A percentile compares a stretch with the other conserved stretches of the same genome.
phyloP scores from a whole-genome alignment of 345 rosid species.

The Syzygium aqueum region DNA sequence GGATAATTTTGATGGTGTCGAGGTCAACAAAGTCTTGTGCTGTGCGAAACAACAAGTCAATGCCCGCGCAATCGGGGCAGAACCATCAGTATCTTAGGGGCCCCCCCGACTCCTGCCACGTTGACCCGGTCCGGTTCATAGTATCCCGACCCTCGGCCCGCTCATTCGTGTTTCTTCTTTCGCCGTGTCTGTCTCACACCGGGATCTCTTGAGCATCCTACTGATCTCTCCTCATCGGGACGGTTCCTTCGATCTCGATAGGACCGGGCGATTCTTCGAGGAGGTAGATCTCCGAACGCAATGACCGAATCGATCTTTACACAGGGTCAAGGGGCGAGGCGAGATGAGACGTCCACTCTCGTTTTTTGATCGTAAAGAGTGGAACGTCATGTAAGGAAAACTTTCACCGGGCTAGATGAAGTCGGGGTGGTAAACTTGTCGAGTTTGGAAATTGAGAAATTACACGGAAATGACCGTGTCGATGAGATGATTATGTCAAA shows the following conservation, averaged over 20 bases:
- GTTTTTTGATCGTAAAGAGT: no score
- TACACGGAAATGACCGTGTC: background rate
- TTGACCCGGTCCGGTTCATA: background rate
- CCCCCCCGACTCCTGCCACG: background rate
- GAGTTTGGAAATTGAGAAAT: background rate
- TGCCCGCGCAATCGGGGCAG: background rate
- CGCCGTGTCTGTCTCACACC: background rate
- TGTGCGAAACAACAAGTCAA: background rate
- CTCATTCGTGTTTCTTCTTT: background rate
- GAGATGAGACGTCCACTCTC: fast-evolving
- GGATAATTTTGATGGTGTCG: background rate
- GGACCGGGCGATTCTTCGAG: no score
- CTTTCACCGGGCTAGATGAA: background rate
- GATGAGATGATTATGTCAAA: background rate
- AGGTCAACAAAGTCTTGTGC: background rate
- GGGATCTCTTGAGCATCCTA: background rate
- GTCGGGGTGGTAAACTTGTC: background rate
- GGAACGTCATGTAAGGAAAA: background rate
- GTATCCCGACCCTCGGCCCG: background rate
- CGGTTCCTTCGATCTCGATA: background rate
- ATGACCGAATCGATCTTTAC: background rate
- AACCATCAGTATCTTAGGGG: background rate
- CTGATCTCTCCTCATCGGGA: background rate
- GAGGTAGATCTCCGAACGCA: background rate
- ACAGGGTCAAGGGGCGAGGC: background rate